Percentiles rank a stretch among this genome's conserved stretches.
Conservation (phyloP, 495 filamentous ascomycete genomes). For the Corynascus novoguineensis region DNA sequence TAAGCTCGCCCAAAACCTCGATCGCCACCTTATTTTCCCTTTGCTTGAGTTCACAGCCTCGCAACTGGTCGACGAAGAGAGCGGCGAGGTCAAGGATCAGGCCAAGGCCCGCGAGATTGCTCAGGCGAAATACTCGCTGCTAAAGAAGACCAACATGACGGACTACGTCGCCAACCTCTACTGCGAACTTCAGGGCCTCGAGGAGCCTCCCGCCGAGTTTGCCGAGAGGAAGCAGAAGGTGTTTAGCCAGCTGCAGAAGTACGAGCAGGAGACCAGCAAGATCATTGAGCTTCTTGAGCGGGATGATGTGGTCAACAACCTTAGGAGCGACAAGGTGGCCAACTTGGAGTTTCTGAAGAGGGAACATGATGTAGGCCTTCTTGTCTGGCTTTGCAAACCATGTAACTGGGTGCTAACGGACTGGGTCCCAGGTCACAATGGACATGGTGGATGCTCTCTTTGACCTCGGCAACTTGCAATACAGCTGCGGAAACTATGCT, state of each 20-base stretch:
- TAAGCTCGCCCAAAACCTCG: slow-evolving; percentile 85
- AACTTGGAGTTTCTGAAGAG: slow-evolving; percentile 96
- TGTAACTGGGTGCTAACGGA: slow-evolving; percentile 16
- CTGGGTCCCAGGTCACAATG: slow-evolving; percentile 58
- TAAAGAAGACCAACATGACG: slow-evolving; percentile 96
- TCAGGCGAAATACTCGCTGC: slow-evolving; percentile 80
- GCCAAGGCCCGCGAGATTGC: slow-evolving; percentile 62
- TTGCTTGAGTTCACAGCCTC: slow-evolving; percentile 74
- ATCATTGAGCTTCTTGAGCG: slow-evolving; percentile 78
- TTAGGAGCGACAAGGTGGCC: slow-evolving; percentile 91
- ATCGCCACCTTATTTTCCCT: slow-evolving; percentile 92
- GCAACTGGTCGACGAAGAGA: slow-evolving; percentile 50
- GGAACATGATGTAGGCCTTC: slow-evolving; percentile 64
- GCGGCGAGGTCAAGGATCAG: slow-evolving; percentile 48
- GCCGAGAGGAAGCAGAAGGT: slow-evolving; percentile 83
- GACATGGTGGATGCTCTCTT: slow-evolving; percentile 94
- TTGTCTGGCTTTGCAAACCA: not conserved
- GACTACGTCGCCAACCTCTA: slow-evolving; percentile 91
- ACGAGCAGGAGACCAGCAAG: slow-evolving; percentile 77
- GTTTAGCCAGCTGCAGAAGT: slow-evolving; percentile 68
- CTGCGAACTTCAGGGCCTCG: slow-evolving; percentile 74
- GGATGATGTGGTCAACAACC: slow-evolving; percentile 78
- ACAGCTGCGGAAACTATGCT: slow-evolving; percentile 87
- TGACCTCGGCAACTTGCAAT: slow-evolving; percentile 92
- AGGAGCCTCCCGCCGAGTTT: slow-evolving; percentile 77